Conservation (phyloP, 1,284 basidiomycete genomes). For the Cutaneotrichosporon dermatis region DNA sequence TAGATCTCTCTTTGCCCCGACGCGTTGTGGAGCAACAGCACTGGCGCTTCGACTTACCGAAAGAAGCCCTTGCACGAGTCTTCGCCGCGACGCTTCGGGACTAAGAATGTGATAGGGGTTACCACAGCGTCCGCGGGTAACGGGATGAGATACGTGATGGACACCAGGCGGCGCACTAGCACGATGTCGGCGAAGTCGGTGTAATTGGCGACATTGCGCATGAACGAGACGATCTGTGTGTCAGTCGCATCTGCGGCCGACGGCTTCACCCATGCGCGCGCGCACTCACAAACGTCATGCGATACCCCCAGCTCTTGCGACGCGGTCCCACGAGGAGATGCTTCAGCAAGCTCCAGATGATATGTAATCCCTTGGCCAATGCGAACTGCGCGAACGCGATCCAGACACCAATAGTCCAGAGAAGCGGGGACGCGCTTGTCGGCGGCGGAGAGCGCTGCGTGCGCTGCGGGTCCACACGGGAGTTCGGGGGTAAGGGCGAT, state of each 20-base stretch:
- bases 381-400: constrained; percentile 39
- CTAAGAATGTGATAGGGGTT: constrained; percentile 88
- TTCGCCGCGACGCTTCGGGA: constrained; percentile 76
- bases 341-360: constrained; percentile 37
- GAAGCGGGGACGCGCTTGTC: constrained; percentile 29
- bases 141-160: constrained; percentile 75
- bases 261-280: too few relatives aligned
- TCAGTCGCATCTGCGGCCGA: too few relatives aligned
- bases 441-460: constrained; percentile 37
- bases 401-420: constrained; percentile 43
- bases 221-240: constrained; percentile 52
- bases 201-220: constrained; percentile 79
- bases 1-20: too few relatives aligned
- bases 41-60: constrained; percentile 11
- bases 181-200: constrained; percentile 82
- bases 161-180: constrained; percentile 73
- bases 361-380: constrained; percentile 39
- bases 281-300: constrained; percentile 43
- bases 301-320: constrained; percentile 49
- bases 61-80: constrained; percentile 41
- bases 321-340: constrained; percentile 44
- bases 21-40: too few relatives aligned
- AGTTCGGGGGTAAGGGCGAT: constrained; percentile 43
- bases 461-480: constrained; percentile 38
- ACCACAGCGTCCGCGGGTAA: constrained; percentile 89